A percentile compares a stretch with the other conserved stretches of the same genome.
These are phyloP conservation scores for Artemisia annua DNA, from an alignment of 129 eudicot species.

Conservation along the genomic window DNA sequence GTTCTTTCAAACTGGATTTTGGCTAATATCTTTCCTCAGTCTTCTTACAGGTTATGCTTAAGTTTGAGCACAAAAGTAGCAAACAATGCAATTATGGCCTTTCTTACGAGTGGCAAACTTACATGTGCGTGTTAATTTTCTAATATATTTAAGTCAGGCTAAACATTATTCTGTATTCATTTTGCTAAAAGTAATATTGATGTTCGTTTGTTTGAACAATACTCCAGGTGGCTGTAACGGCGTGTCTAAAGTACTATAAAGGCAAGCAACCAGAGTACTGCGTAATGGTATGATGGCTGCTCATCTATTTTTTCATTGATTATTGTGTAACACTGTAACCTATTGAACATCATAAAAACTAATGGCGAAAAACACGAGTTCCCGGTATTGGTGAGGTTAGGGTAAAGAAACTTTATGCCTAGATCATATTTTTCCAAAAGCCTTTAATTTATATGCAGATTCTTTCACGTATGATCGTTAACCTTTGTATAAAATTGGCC, in stretches of 20 bases:
- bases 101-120: conserved; percentile 59
- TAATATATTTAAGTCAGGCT: background rate
- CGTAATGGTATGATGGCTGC: conserved; percentile 58
- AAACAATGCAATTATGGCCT: conserved; percentile 64
- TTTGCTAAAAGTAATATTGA: background rate
- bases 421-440: too few species aligned
- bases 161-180: background rate
- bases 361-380: too few species aligned
- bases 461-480: too few species aligned
- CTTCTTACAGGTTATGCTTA: conserved; percentile 55
- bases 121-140: conserved; percentile 48
- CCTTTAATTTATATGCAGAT: too few species aligned
- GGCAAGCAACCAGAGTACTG: conserved; percentile 85
- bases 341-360: conserved; percentile 8
- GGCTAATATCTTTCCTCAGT: background rate
- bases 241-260: conserved; percentile 78
- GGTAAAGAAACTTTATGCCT: too few species aligned
- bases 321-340: background rate
- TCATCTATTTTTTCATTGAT: background rate
- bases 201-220: conserved; percentile 36
- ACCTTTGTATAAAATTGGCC: too few species aligned
- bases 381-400: too few species aligned
- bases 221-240: conserved; percentile 83
- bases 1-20: background rate
- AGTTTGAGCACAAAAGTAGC: conserved; percentile 79